Evolutionary conservation across 108 stramenopile genomes (phyloP).

Genomic region (Skeletonema menzelii): DNA sequence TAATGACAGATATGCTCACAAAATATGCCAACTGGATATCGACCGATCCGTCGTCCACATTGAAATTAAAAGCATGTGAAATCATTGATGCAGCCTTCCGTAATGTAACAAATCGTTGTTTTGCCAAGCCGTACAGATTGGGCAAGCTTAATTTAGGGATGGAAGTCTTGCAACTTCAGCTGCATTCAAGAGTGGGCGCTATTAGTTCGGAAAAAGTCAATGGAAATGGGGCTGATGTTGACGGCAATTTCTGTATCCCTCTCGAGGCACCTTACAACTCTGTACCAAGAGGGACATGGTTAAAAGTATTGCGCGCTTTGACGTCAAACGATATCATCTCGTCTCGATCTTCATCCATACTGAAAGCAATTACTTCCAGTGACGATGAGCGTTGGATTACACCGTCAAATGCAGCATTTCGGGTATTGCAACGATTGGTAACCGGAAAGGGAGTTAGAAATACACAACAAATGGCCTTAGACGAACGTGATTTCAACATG

Average conservation of each 20-base stretch:
- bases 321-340: conserved; percentile 35
- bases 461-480: conserved; percentile 17
- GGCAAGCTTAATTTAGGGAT: conserved; percentile 50
- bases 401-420: conserved; percentile 60
- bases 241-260: background rate
- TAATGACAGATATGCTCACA: conserved; percentile 12
- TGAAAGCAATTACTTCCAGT: background rate
- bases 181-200: conserved; percentile 2
- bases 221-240: background rate
- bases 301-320: conserved; percentile 59
- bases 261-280: conserved; percentile 52
- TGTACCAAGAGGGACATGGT: conserved; percentile 50
- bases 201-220: background rate
- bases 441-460: conserved; percentile 62
- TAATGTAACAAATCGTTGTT: conserved; percentile 40
- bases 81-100: conserved; percentile 54
- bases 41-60: background rate
- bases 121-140: conserved; percentile 44
- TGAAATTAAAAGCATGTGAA: conserved; percentile 20
- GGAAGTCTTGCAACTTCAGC: conserved; percentile 55
- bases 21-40: conserved; percentile 10
- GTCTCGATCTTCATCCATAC: conserved; percentile 4
- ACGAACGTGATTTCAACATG: conserved; percentile 78
- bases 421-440: conserved; percentile 73
- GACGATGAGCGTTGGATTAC: conserved; percentile 4